These are phyloP conservation scores for Cutaneotrichosporon sp. DNA, from an alignment of 1,284 basidiomycete species.

Conservation along the genomic window DNA sequence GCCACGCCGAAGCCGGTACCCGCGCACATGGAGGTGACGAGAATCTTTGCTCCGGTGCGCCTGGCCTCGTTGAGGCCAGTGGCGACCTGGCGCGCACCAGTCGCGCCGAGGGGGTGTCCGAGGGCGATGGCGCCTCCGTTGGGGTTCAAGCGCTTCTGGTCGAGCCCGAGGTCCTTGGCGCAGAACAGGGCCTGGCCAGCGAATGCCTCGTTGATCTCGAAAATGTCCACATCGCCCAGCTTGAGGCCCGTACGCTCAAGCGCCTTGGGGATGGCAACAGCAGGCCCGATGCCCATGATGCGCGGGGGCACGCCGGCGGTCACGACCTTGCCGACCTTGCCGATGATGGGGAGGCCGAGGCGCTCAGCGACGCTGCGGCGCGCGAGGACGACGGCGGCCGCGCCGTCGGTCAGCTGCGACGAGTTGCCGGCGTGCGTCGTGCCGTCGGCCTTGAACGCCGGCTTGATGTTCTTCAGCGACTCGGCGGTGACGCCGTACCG, in stretches of 20 bases:
- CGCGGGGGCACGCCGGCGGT: constrained; percentile 73
- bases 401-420: constrained; percentile 88
- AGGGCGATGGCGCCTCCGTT: constrained; percentile 73
- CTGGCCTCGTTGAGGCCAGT: constrained; percentile 75
- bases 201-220: constrained; percentile 80
- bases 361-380: constrained; percentile 75
- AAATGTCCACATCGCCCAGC: constrained; percentile 75
- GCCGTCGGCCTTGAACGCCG: constrained; percentile 77
- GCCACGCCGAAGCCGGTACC: constrained; percentile 58
- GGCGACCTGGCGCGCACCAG: constrained; percentile 75
- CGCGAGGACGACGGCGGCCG: constrained; percentile 84
- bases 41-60: constrained; percentile 68
- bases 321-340: constrained; percentile 74
- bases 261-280: constrained; percentile 71
- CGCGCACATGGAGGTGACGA: constrained; percentile 88
- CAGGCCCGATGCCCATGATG: constrained; percentile 85
- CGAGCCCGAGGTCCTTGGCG: constrained; percentile 64
- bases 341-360: constrained; percentile 78
- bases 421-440: constrained; percentile 55
- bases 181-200: constrained; percentile 78
- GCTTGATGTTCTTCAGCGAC: constrained; percentile 76
- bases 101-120: constrained; percentile 53
- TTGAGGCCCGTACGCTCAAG: constrained; percentile 64
- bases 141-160: constrained; percentile 74
- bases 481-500: constrained; percentile 79